Conservation (phyloP, 2,329 filamentous ascomycete species). For the Meredithiella fracta region DNA sequence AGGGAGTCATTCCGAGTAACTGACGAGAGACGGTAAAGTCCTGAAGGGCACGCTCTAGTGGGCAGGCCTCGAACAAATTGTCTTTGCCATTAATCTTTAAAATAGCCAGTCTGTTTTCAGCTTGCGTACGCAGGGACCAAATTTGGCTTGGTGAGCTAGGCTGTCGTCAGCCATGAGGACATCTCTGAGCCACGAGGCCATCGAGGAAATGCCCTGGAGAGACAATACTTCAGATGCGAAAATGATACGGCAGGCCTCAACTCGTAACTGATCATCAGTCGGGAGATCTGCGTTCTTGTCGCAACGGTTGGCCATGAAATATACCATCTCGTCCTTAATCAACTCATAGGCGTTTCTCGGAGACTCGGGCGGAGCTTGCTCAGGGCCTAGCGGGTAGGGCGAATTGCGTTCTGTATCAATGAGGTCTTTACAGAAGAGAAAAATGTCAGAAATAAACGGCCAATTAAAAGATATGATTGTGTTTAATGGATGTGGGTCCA, state of each 20-base stretch:
- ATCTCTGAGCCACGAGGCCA: conserved; percentile 40
- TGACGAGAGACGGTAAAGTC: conserved; percentile 35
- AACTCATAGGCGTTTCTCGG: conserved; percentile 45
- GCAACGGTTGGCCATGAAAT: conserved; percentile 31
- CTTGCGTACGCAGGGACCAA: conserved; percentile 31
- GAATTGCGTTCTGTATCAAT: conserved; percentile 46
- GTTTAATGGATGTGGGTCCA: background rate
- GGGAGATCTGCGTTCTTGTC: conserved; percentile 26
- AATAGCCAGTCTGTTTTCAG: conserved; percentile 30
- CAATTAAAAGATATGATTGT: background rate
- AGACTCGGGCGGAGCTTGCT: conserved; percentile 27
- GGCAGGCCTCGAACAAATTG: conserved; percentile 39
- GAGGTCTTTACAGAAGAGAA: conserved; percentile 33
- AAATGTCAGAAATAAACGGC: background rate
- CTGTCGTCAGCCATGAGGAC: conserved; percentile 35
- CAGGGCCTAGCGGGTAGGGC: conserved; percentile 36
- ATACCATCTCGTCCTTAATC: conserved; percentile 39
- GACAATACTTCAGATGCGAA: conserved; percentile 35
- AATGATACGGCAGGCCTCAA: conserved; percentile 44
- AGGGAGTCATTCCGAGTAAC: conserved; percentile 40
- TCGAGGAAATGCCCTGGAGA: conserved; percentile 23
- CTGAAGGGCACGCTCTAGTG: conserved; percentile 37
- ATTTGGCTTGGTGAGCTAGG: conserved; percentile 28
- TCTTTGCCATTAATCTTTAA: conserved; percentile 42
- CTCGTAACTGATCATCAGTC: conserved; percentile 36